Conservation (phyloP, 306 rosid species). For the Vigna nakashimae region DNA sequence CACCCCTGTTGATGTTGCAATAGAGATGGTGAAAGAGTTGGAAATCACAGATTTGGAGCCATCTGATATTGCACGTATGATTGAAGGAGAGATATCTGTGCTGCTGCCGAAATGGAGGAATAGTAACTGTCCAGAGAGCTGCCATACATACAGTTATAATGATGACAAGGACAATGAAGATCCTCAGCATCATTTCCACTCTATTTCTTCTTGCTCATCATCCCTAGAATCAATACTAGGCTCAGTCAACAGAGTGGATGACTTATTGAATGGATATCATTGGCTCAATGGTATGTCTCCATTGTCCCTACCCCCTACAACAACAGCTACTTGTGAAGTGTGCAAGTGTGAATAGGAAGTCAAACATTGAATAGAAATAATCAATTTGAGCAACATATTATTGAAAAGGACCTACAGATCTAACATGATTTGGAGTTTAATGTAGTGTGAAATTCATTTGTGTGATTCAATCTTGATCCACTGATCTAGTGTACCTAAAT, state of each 20-base stretch:
- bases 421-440: not conserved
- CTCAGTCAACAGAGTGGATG: constrained; percentile 47
- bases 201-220: constrained; percentile 66
- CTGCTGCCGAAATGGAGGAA: constrained; percentile 66
- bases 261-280: constrained; percentile 48
- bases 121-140: constrained; percentile 43
- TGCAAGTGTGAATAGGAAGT: not conserved
- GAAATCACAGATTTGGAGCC: constrained; percentile 87
- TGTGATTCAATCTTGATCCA: too few species aligned
- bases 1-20: constrained; percentile 82
- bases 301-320: constrained; percentile 7
- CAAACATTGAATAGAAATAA: not conserved
- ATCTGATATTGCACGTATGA: constrained; percentile 81
- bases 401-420: not conserved
- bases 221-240: constrained; percentile 60
- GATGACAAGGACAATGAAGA: constrained; percentile 50
- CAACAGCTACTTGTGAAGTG: not conserved
- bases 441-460: not conserved
- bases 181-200: constrained; percentile 54
- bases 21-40: constrained; percentile 92
- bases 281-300: constrained; percentile 68
- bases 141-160: constrained; percentile 57
- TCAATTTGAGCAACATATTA: not conserved
- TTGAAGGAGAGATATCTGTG: constrained; percentile 76
- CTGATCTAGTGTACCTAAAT: too few species aligned